phyloP scores from a whole-genome alignment of 305 asterid genomes.

The Withania somnifera region DNA sequence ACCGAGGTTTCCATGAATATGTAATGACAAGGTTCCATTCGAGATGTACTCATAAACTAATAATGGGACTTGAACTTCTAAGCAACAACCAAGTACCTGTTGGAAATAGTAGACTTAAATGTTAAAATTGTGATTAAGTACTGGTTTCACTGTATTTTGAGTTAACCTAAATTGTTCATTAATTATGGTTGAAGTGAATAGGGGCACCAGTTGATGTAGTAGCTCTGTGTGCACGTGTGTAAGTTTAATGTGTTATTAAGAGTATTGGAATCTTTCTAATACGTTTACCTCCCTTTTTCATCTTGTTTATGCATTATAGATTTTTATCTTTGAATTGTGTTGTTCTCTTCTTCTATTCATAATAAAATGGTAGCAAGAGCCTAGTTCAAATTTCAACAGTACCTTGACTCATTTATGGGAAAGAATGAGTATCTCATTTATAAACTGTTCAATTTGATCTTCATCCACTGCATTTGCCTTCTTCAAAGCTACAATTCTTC shows the following conservation, averaged over 20 bases:
- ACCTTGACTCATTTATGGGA: constrained; percentile 21
- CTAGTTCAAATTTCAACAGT: background rate
- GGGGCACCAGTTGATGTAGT: background rate
- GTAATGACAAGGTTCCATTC: constrained; percentile 20
- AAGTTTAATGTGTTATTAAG: background rate
- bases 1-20: constrained; percentile 9
- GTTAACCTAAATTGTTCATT: background rate
- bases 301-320: background rate
- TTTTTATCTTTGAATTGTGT: background rate
- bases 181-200: background rate
- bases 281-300: background rate
- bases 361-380: background rate
- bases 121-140: background rate
- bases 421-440: constrained; percentile 26
- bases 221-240: background rate
- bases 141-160: background rate
- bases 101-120: background rate
- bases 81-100: constrained; percentile 23
- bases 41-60: constrained; percentile 22
- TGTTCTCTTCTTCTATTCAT: background rate
- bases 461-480: constrained; percentile 17
- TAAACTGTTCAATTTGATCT: constrained; percentile 21
- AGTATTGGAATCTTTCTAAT: background rate
- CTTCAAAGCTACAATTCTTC: constrained; percentile 27
- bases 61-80: constrained; percentile 21